Conservation (phyloP, 768 basidiomycete species). For the Russula dissimulans region DNA sequence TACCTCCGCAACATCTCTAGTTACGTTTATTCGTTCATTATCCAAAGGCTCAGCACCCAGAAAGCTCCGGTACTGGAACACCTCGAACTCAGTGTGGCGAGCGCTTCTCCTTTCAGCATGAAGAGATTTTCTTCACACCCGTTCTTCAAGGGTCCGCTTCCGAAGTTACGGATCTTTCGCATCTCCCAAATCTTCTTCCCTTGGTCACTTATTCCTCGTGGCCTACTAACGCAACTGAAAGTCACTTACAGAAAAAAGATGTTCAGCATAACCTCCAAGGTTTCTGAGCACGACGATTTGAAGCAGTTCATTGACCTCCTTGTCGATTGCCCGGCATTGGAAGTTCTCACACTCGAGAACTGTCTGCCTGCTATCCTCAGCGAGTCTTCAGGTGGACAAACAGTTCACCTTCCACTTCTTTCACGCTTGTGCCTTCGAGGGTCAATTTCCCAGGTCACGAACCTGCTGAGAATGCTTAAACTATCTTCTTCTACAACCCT, state of each 20-base stretch:
- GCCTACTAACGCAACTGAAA: no score
- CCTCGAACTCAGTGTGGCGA: neutral
- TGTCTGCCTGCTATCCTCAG: neutral
- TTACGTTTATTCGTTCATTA: neutral
- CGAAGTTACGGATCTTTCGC: no score
- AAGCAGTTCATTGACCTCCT: neutral
- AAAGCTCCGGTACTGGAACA: constrained; percentile 3
- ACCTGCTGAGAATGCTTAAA: no score
- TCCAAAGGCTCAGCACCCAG: neutral
- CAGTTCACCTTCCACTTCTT: no score
- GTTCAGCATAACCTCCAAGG: neutral
- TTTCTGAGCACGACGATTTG: neutral
- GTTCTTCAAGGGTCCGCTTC: neutral
- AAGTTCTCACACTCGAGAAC: neutral
- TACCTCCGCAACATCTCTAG: neutral
- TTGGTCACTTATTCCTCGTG: no score
- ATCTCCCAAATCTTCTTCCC: no score
- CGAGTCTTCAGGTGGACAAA: no score
- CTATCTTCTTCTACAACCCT: no score
- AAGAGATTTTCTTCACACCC: no score
- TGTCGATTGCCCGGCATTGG: neutral
- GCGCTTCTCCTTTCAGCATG: neutral
- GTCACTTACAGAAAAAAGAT: no score
- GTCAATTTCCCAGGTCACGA: no score
- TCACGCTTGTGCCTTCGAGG: no score